Evolutionary conservation across 192 early-diverging fungal species (phyloP).

Genomic region (Rhizophagus clarus): DNA sequence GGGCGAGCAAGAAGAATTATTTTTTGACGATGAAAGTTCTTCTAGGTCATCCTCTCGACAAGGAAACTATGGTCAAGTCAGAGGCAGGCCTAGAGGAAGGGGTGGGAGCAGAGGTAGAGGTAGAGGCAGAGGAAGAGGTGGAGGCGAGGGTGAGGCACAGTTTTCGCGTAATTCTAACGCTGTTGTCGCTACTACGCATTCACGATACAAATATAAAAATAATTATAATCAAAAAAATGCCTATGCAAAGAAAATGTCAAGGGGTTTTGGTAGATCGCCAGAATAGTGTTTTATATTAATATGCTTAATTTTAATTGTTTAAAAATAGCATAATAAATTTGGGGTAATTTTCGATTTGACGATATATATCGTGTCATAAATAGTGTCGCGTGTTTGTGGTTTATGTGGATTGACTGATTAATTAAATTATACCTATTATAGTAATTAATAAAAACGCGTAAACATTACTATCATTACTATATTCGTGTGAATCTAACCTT

Average conservation of each 20-base stretch:
- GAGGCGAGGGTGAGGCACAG: not conserved
- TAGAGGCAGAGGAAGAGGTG: not conserved
- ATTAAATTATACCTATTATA: too few relatives aligned
- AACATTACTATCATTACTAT: too few relatives aligned
- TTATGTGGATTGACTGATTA: too few relatives aligned
- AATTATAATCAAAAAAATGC: conserved; percentile 79
- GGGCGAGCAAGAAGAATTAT: conserved; percentile 50
- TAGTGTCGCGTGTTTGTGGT: too few relatives aligned
- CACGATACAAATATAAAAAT: not conserved
- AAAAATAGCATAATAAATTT: too few relatives aligned
- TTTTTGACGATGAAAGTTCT: conserved; percentile 1
- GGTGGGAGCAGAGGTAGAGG: not conserved
- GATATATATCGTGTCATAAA: too few relatives aligned
- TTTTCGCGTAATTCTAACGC: not conserved
- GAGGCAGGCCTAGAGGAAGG: conserved; percentile 28
- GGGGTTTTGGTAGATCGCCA: conserved; percentile 9
- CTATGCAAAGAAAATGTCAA: conserved; percentile 70
- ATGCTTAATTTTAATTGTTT: too few relatives aligned
- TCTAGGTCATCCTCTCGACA: not conserved
- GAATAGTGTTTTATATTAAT: too few relatives aligned
- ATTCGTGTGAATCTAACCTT: too few relatives aligned
- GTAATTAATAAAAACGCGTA: too few relatives aligned
- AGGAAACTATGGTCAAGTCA: conserved; percentile 1
- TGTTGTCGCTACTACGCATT: not conserved
- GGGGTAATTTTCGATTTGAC: too few relatives aligned